Evolutionary conservation across 805 yeast species (phyloP).

Genomic region (Starmerella potacharoeniae): DNA sequence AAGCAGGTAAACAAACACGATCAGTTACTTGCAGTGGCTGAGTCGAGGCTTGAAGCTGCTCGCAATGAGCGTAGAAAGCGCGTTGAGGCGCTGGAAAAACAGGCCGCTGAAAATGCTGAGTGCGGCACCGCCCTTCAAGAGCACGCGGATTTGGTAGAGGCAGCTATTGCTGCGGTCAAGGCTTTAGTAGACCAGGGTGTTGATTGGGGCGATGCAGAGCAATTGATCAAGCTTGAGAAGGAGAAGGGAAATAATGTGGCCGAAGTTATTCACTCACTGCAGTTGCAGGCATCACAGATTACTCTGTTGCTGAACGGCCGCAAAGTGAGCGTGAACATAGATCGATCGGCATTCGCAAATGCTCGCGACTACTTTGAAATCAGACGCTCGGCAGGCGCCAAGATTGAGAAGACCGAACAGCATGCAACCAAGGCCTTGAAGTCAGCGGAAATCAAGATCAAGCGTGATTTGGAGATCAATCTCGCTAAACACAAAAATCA

Average conservation of each 20-base stretch:
- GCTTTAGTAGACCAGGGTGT: slow-evolving; percentile 63
- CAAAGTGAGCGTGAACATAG: slow-evolving; percentile 54
- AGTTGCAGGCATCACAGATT: slow-evolving; percentile 57
- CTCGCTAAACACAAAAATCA: slow-evolving; percentile 47
- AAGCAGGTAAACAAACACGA: slow-evolving; percentile 65
- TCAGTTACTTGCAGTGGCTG: slow-evolving; percentile 45
- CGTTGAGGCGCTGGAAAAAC: slow-evolving; percentile 49
- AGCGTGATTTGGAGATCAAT: slow-evolving; percentile 51
- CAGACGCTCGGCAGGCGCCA: slow-evolving; percentile 61
- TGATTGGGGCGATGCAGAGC: slow-evolving; percentile 89
- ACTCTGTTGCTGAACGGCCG: slow-evolving; percentile 45
- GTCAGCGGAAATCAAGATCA: slow-evolving; percentile 69
- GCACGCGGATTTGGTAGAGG: slow-evolving; percentile 59
- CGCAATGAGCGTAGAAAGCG: slow-evolving; percentile 59
- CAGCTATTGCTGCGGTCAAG: slow-evolving; percentile 58
- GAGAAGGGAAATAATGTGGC: slow-evolving; percentile 56
- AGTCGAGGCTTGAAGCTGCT: slow-evolving; percentile 63
- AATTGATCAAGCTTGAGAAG: slow-evolving; percentile 58
- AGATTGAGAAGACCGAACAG: slow-evolving; percentile 69
- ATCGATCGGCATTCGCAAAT: slow-evolving; percentile 74
- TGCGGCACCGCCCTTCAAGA: slow-evolving; percentile 66
- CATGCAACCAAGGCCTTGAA: slow-evolving; percentile 67
- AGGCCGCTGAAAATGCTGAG: slow-evolving; percentile 50
- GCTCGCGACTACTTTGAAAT: slow-evolving; percentile 71
- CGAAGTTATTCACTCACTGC: slow-evolving; percentile 48